Conservation (phyloP, 108 stramenopile species). For the Stephanodiscus minutulus region DNA sequence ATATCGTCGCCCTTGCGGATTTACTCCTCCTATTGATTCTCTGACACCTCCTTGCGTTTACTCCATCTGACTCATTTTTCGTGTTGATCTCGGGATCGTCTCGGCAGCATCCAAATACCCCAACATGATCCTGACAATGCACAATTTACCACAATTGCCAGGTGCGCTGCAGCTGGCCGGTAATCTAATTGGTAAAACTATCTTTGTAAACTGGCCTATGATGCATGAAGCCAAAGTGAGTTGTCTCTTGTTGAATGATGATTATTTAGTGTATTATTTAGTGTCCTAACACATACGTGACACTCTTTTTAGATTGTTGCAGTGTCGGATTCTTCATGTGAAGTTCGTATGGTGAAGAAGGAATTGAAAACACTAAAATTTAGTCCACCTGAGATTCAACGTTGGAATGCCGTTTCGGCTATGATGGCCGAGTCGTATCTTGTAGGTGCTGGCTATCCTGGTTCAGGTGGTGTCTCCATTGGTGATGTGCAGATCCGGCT, state of each 20-base stretch:
- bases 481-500: slow-evolving; percentile 87
- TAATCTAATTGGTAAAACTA: slow-evolving; percentile 77
- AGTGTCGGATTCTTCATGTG: slow-evolving; percentile 72
- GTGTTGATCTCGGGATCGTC: neutral
- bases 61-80: neutral
- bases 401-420: slow-evolving; percentile 72
- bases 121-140: slow-evolving; percentile 80
- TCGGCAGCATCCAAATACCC: slow-evolving; percentile 78
- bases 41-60: neutral
- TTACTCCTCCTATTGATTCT: neutral
- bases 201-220: slow-evolving; percentile 98
- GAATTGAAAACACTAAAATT: slow-evolving; percentile 46
- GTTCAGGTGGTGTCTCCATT: slow-evolving; percentile 88
- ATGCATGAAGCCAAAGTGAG: slow-evolving; percentile 92
- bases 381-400: slow-evolving; percentile 49
- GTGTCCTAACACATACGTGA: neutral
- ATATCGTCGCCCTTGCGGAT: neutral
- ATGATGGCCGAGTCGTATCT: slow-evolving; percentile 74
- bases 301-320: slow-evolving; percentile 68
- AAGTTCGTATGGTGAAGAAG: slow-evolving; percentile 62
- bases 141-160: slow-evolving; percentile 71
- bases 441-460: slow-evolving; percentile 72
- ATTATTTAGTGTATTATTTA: neutral
- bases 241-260: neutral
- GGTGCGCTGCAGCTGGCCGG: slow-evolving; percentile 68